phyloP scores from a whole-genome alignment of 805 yeast genomes.

The Pichia membranifaciens region DNA sequence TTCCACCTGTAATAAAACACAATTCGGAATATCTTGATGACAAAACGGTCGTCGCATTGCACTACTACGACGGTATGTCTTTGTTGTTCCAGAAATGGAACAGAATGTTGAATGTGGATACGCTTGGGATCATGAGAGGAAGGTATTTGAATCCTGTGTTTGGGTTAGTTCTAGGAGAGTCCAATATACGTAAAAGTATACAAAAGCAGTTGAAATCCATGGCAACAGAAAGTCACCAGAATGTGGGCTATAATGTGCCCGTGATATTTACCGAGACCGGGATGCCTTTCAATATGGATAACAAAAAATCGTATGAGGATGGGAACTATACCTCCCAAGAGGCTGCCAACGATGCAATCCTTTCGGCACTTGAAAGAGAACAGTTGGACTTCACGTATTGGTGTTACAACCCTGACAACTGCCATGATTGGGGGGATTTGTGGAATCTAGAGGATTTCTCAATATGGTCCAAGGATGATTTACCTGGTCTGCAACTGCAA shows the following conservation, averaged over 20 bases:
- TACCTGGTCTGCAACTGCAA: neutral
- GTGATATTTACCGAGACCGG: conserved; percentile 91
- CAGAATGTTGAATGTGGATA: conserved; percentile 74
- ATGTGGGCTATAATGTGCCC: conserved; percentile 63
- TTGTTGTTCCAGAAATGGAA: conserved; percentile 91
- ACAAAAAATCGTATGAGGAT: conserved; percentile 57
- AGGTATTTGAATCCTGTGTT: conserved; percentile 65
- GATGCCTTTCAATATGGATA: conserved; percentile 94
- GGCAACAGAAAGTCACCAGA: conserved; percentile 52
- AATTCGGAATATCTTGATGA: conserved; percentile 47
- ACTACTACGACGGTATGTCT: conserved; percentile 92
- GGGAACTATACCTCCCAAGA: conserved; percentile 73
- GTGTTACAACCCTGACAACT: conserved; percentile 72
- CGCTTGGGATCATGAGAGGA: conserved; percentile 80
- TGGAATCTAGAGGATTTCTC: conserved; percentile 96
- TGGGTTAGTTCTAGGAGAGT: conserved; percentile 78
- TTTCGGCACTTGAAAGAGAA: conserved; percentile 71
- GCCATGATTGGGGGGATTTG: conserved; percentile 80
- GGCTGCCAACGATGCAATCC: conserved; percentile 76
- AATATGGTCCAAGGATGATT: conserved; percentile 69
- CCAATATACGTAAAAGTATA: conserved; percentile 67
- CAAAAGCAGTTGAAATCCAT: conserved; percentile 63
- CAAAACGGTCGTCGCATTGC: conserved; percentile 74
- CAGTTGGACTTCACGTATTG: conserved; percentile 73
- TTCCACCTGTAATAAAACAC: conserved; percentile 62